Conservation (phyloP, 768 basidiomycete species). For the Tulasnella sp. region DNA sequence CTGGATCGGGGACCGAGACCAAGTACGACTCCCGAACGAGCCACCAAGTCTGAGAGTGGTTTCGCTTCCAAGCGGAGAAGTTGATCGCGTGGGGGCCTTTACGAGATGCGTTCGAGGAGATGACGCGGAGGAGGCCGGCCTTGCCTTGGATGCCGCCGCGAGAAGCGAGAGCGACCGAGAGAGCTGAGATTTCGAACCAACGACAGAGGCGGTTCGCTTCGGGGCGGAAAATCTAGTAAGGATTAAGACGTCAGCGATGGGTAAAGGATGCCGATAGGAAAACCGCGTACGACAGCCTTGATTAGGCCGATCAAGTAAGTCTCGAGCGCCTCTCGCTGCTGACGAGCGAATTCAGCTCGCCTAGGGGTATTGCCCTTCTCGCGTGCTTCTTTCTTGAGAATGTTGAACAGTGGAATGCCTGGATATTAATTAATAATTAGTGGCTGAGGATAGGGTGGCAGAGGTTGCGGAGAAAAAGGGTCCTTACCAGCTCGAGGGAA, state of each 20-base stretch:
- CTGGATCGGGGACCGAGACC: conserved; percentile 80
- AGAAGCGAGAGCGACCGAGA: conserved; percentile 75
- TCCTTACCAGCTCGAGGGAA: conserved; percentile 68
- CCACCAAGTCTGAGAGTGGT: conserved; percentile 79
- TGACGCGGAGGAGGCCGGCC: conserved; percentile 65
- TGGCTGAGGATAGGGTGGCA: not conserved
- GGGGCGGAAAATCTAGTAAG: conserved; percentile 85
- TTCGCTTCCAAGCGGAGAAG: conserved; percentile 48
- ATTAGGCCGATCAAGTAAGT: conserved; percentile 85
- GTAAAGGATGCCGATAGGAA: not conserved
- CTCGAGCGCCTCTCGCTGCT: conserved; percentile 80
- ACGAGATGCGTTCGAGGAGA: conserved; percentile 37
- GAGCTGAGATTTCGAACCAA: conserved; percentile 88
- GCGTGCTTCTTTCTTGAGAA: conserved; percentile 63
- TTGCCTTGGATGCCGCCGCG: conserved; percentile 87
- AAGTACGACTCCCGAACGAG: conserved; percentile 89
- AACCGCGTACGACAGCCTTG: conserved; percentile 70
- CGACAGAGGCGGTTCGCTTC: conserved; percentile 82
- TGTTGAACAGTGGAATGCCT: conserved; percentile 91
- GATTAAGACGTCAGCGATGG: not conserved
- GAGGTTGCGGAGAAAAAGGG: not conserved
- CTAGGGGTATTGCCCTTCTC: conserved; percentile 50
- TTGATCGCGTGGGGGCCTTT: conserved; percentile 22
- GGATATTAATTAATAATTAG: conserved; percentile 11
- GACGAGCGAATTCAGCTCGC: conserved; percentile 70